Evolutionary conservation across 306 rosid genomes (phyloP).

Genomic region (Fragaria nilgerrensis): DNA sequence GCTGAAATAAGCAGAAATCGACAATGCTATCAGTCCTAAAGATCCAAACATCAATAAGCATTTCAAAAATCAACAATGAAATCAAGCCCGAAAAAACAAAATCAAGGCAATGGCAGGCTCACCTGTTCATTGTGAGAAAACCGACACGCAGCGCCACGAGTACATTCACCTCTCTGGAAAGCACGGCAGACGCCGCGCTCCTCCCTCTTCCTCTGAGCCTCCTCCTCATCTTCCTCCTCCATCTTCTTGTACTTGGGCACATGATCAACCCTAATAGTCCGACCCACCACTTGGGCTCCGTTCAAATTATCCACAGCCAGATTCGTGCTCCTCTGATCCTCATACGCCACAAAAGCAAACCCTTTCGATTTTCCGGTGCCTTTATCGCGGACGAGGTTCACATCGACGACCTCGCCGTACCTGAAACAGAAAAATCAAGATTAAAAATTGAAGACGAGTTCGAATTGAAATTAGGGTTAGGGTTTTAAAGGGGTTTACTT

Average conservation of each 20-base stretch:
- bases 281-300: constrained; percentile 79
- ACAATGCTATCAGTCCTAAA: background rate
- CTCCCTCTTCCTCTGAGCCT: constrained; percentile 72
- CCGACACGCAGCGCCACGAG: constrained; percentile 85
- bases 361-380: constrained; percentile 92
- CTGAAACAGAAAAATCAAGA: constrained; percentile 22
- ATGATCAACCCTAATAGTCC: constrained; percentile 89
- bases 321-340: constrained; percentile 88
- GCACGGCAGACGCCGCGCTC: constrained; percentile 94
- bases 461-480: background rate
- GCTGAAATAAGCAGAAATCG: background rate
- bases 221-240: constrained; percentile 93
- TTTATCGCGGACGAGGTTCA: constrained; percentile 85
- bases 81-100: background rate
- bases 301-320: constrained; percentile 94
- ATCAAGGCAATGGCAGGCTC: background rate
- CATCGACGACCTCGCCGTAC: constrained; percentile 86
- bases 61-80: background rate
- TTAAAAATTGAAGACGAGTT: background rate
- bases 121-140: constrained; percentile 77
- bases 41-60: background rate
- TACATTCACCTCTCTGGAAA: constrained; percentile 88
- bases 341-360: constrained; percentile 83
- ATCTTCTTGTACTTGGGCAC: constrained; percentile 76
- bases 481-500: background rate